Conservation (phyloP, 192 early-diverging fungal genomes). For the Chytriomyces sp. region DNA sequence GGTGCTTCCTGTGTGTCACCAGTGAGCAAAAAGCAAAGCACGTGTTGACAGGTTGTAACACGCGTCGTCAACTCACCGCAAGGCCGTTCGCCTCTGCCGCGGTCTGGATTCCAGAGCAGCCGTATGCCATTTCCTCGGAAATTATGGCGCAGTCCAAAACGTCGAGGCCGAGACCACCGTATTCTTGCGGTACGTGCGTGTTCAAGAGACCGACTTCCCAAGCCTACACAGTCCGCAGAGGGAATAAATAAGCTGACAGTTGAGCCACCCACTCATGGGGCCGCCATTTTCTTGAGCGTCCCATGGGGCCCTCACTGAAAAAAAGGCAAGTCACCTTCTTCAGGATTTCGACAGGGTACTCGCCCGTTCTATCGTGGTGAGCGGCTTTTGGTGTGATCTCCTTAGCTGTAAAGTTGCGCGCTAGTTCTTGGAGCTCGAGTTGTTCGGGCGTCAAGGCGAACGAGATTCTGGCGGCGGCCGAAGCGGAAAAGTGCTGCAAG, state of each 20-base stretch:
- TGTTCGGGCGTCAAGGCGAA: constrained; percentile 75
- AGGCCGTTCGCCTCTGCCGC: constrained; percentile 96
- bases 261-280: neutral
- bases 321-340: constrained; percentile 41
- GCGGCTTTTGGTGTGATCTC: constrained; percentile 89
- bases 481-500: constrained; percentile 6
- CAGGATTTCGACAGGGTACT: constrained; percentile 76
- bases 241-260: neutral
- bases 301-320: neutral
- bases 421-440: constrained; percentile 82
- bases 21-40: neutral
- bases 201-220: constrained; percentile 95
- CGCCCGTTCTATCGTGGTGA: constrained; percentile 90
- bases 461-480: constrained; percentile 2
- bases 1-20: constrained; percentile 67
- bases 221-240: constrained; percentile 38
- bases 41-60: neutral
- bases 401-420: constrained; percentile 85
- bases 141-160: constrained; percentile 86
- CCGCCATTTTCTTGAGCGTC: no score
- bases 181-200: constrained; percentile 81
- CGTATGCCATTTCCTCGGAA: constrained; percentile 90
- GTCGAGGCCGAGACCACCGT: constrained; percentile 86
- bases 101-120: constrained; percentile 94
- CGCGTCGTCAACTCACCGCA: constrained; percentile 46